Base-by-base conservation (phyloP, 305 asterid species). In the Andrographis paniculata region DNA sequence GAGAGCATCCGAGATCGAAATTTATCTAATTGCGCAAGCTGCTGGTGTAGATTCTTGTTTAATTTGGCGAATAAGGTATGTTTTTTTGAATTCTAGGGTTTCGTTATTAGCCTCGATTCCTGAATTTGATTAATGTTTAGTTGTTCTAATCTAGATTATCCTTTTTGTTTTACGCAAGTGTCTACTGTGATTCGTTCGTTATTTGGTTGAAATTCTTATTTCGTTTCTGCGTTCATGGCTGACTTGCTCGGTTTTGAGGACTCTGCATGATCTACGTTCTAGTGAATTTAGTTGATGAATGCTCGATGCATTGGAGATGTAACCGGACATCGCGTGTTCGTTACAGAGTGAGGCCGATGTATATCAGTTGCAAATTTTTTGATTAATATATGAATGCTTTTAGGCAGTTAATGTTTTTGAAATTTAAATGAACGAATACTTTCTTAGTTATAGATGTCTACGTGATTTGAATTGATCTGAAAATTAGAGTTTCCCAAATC, bases 21-120 rank as follows among this genome's bases (percentile, higher is more conserved):
- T 16, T n/a, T 39, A 19, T 22, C 47, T 62, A 72, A 66, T 53
- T 57, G 12, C 20, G 43, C 17, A 53, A 58, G 28, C 53, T 20
- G 9, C 31, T 48, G 40, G 68, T 42, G 42, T 17, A 1, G 19
- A 41, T 28, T 36, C 42, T 45, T 49, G 42, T 52, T 50, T 42
- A 75, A 72, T 78, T 77, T 59, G 45, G 50, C 52, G 53, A 33
- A 46, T 50, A 59, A 66, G 83, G 78, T 72, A 12, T 57, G 72
- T 49, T 14, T 54, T 19, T 37, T 52, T 47, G 52, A 9, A 45
- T 56, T 65, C 55, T 22, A 56, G 40, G 48, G 53, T 40, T 62
- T 54, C 9, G 35, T 55, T 46, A 58, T 19, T 46, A 38, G 33
- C 57, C 60, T 52, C 41, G 8, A 41, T 44, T 19, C 56, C 33